Base-by-base conservation (phyloP, 1,284 basidiomycete species). In the Retiboletus flavoniger region DNA sequence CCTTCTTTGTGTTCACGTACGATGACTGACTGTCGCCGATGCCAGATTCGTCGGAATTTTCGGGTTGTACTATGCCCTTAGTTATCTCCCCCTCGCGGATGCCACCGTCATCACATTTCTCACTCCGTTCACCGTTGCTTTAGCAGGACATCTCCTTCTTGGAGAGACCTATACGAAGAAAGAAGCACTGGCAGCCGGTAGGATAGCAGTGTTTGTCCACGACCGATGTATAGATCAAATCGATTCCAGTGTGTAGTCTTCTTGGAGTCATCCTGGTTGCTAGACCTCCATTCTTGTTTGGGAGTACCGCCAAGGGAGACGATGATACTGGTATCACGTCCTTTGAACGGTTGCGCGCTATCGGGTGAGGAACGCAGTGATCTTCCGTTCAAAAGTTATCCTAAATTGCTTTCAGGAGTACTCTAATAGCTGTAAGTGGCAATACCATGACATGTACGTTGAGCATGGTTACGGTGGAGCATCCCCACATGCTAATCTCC, bases 51-150 rank as follows among this genome's bases (percentile, higher is more conserved):
- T 84, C 54, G 83, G 81, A 0, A 72, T 89, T n/a, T 83, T 81
- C 57, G 84, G 79, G 26, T 72, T 84, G 2, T 93, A 92, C 67
- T 88, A 84, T 64, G 82, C 85, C 1, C 72, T 92, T 11, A 77
- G 84, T 55, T 85, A 81, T 58, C 75, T 89, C 21, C 83, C 86
- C 0, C 74, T 93, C 0, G 87, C 87, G 11, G 91, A 93, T 65
- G 82, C 87, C 0, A 87, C 85, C 0, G 87, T 90, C 14, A 75
- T 95, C 47, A 85, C 84, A 0, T 93, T 93, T 72, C 76, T 95
- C 9, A 71, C 80, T 0, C 92, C 92, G 0, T 78, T 85, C 52
- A 76, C 79, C 10, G 90, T 88, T 0, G 84, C 82, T 0, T 66
- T 92, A n/a, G 72, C 85, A 2, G 91, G 85, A 0, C 82, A 81